Base-by-base conservation (phyloP, 2,329 filamentous ascomycete genomes). In the Diaporthe ampelina region DNA sequence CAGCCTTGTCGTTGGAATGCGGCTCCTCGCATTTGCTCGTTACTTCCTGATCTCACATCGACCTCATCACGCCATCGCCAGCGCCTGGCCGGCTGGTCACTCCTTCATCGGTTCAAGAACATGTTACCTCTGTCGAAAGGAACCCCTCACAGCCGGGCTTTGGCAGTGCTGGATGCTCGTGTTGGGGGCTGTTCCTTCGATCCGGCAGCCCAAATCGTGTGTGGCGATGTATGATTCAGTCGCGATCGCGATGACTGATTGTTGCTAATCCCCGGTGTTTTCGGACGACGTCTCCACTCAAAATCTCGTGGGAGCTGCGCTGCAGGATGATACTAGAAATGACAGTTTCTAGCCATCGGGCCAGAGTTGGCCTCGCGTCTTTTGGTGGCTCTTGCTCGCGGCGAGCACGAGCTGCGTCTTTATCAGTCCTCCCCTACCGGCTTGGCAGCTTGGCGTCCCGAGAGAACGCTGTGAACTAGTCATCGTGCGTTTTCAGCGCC, bases 221-320 rank as follows among this genome's bases (percentile, higher is more conserved):
- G 63, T 68, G 48, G 63, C 63, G 48, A 68, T 29, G 32, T 52
- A 68, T 54, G 63, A 68, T 68, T 54, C 63, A 68, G 21, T 54
- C 63, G 26, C 13, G 63, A 54, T 29, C 32, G 63, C 15, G 13
- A 37, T 68, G 7, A 15, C 63, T n/a, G 29, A 40, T 26, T 17
- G 63, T 5, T 68, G 32, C 24, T 68, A 9, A 19, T 19, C 32
- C 43, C 63, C 63, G 48, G 63, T 68, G 63, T n/a, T 68, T 68
- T 54, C 32, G 63, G 48, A 54, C 11, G 48, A 68, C 17, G n/a
- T 45, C 63, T 29, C 63, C 63, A 68, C 63, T 54, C n/a, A 68
- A 68, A 68, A 54, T 68, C 45, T 68, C 48, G 48, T 68, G n/a
- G 43, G 63, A 68, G 29, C 48, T 29, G 32, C 63, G 40, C 63